A percentile compares a stretch with the other conserved stretches of the same genome.
Evolutionary conservation across 2,329 filamentous ascomycete genomes (phyloP).

Genomic region (Gnomoniopsis sp.): DNA sequence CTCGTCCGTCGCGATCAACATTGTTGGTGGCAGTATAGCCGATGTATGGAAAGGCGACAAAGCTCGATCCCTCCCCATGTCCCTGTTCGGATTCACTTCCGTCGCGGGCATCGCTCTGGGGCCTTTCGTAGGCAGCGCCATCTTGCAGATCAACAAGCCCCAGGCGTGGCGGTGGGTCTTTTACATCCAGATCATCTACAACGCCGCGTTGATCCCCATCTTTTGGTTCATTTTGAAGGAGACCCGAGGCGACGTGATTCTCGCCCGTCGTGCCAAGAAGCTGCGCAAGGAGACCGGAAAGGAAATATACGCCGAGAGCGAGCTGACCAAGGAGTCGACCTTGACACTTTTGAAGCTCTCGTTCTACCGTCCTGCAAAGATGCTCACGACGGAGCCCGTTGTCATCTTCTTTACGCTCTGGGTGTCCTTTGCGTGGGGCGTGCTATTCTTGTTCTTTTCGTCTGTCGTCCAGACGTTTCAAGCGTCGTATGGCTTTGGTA

Average conservation of each 20-base stretch:
- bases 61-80: conserved; percentile 14
- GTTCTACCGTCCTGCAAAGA: conserved; percentile 31
- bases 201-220: conserved; percentile 45
- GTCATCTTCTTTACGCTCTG: conserved; percentile 64
- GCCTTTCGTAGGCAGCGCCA: conserved; percentile 12
- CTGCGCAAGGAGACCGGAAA: conserved; percentile 44
- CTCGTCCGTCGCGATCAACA: conserved; percentile 14
- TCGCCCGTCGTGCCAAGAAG: conserved; percentile 55
- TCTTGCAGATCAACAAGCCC: conserved; percentile 7
- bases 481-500: conserved; percentile 56
- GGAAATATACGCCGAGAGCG: conserved; percentile 12
- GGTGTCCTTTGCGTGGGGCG: conserved; percentile 68
- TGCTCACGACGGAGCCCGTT: conserved; percentile 57
- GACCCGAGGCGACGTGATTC: conserved; percentile 63
- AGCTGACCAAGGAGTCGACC: conserved; percentile 20
- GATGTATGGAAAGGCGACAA: conserved; percentile 17
- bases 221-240: conserved; percentile 59
- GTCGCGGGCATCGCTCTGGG: conserved; percentile 13
- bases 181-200: conserved; percentile 48
- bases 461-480: conserved; percentile 64
- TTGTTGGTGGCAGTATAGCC: conserved; percentile 12
- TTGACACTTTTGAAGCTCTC: conserved; percentile 25
- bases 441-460: conserved; percentile 60
- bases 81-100: conserved; percentile 15
- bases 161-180: conserved; percentile 54